Evolutionary conservation across 2,329 filamentous ascomycete genomes (phyloP), one percentile per base, ranked within the genome.

Genomic region (Xylariaceae sp.): DNA sequence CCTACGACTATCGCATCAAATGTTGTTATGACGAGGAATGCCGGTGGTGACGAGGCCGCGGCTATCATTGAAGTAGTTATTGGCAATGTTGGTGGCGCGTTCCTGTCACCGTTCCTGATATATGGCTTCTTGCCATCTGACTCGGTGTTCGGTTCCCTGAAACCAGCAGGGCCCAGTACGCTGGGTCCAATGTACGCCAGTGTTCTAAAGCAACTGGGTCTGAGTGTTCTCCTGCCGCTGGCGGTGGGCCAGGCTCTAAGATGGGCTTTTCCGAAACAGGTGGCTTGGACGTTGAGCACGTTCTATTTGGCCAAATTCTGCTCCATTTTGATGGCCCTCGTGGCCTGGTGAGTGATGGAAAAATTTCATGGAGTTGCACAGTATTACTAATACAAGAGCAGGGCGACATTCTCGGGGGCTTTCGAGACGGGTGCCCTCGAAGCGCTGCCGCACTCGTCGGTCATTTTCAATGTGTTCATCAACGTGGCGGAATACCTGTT

Each of bases 1-100:
- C 85, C 86, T 1, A 89, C 86, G 0, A 89, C 86, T 0, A 86
- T 89, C 59, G 79, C 83, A 7, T 87, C 82, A 41, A 89, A 89
- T 63, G 82, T 87, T 7, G 82, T 89, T 38, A 88, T 89, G 84
- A 89, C 86, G 6, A 72, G 83, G 22, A 75, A 81, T 36, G 81
- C 86, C 0, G 81, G 84, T 35, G 86, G 86, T 5, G 86, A 89
- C 57, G 80, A 83, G 51, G 80, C 80, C 2, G 79, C 82, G 0
- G 80, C 80, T 43, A 74, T 86, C 52, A 83, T 88, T 31, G 84
- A 87, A 61, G 85, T 87, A 1, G 76, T 87, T 9, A 70, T 89
- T 40, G 86, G 85, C 30, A 89, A 89, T 65, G 75, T 88, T 10
- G 69, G 83, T 0, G 86, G 85, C 1, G 78, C 85, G 0, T 87